Evolutionary conservation across 164 flowering plant species (phyloP).

Genomic region (Brasenia schreberi): DNA sequence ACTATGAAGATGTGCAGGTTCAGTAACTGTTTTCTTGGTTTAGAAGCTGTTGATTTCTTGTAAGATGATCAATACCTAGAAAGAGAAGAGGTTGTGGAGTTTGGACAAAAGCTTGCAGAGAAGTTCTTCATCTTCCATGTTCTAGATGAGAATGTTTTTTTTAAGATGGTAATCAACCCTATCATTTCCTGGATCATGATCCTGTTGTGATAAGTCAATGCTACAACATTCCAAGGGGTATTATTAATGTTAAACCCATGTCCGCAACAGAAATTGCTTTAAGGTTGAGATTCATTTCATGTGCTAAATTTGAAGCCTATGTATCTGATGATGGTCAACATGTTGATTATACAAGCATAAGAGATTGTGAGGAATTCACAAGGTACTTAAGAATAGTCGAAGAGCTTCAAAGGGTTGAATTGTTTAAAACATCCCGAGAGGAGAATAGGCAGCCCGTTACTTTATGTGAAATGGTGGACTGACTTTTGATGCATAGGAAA

Average conservation of each 20-base stretch:
- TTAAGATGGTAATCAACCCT: conserved; percentile 76
- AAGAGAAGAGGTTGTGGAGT: conserved; percentile 69
- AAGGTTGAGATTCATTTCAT: conserved; percentile 52
- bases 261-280: conserved; percentile 54
- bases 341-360: conserved; percentile 73
- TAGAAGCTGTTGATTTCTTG: conserved; percentile 78
- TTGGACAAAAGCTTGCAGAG: conserved; percentile 58
- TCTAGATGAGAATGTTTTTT: conserved; percentile 40
- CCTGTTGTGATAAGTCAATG: conserved; percentile 62
- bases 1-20: conserved; percentile 74
- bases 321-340: conserved; percentile 66
- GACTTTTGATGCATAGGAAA: too few species aligned
- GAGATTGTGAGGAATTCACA: conserved; percentile 82
- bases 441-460: too few species aligned
- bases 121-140: conserved; percentile 15
- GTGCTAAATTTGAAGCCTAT: conserved; percentile 70
- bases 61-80: conserved; percentile 69
- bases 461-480: too few species aligned
- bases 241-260: conserved; percentile 52
- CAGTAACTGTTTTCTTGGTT: conserved; percentile 61
- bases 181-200: conserved; percentile 80
- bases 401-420: conserved; percentile 81
- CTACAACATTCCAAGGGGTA: conserved; percentile 64
- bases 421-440: conserved; percentile 51
- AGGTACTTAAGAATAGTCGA: conserved; percentile 71